Evolutionary conservation across 73 alveolate species (phyloP).

Genomic region (Effrenium voratum): DNA sequence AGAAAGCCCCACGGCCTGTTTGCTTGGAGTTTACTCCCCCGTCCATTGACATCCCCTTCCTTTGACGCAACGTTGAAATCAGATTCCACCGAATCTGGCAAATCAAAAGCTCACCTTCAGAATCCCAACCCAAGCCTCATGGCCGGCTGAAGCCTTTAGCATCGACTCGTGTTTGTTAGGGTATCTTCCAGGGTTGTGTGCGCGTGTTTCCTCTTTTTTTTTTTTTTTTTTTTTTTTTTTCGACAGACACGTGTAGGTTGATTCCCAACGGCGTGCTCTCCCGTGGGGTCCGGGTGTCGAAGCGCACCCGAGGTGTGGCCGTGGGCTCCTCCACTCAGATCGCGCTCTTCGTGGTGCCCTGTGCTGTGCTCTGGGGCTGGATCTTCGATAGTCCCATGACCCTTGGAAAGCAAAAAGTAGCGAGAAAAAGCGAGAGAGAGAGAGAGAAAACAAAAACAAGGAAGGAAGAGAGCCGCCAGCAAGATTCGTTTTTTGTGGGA

Average conservation of each 20-base stretch:
- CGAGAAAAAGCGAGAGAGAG: neutral
- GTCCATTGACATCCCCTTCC: too few species aligned
- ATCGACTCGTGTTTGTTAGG: neutral
- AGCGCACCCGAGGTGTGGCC: constrained; percentile 41
- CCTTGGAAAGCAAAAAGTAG: neutral
- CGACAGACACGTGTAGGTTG: neutral
- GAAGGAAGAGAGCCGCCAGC: neutral
- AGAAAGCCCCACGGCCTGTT: too few species aligned
- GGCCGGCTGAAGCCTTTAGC: neutral
- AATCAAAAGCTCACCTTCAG: too few species aligned
- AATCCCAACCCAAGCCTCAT: neutral
- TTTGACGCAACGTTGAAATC: too few species aligned
- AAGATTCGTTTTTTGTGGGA: too few species aligned
- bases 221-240: too few species aligned
- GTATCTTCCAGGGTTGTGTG: neutral
- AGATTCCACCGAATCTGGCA: too few species aligned
- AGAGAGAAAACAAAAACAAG: neutral
- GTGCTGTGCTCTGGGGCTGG: constrained; percentile 76
- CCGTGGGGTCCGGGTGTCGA: neutral
- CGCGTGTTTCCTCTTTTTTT: neutral
- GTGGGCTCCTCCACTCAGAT: constrained; percentile 87
- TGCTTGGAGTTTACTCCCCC: too few species aligned
- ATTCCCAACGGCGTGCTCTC: neutral
- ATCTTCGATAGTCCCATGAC: neutral
- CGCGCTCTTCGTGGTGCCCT: constrained; percentile 80